These are phyloP conservation scores for Ascochyta fabae DNA, from an alignment of 2,329 filamentous ascomycete species.

Conservation along the genomic window DNA sequence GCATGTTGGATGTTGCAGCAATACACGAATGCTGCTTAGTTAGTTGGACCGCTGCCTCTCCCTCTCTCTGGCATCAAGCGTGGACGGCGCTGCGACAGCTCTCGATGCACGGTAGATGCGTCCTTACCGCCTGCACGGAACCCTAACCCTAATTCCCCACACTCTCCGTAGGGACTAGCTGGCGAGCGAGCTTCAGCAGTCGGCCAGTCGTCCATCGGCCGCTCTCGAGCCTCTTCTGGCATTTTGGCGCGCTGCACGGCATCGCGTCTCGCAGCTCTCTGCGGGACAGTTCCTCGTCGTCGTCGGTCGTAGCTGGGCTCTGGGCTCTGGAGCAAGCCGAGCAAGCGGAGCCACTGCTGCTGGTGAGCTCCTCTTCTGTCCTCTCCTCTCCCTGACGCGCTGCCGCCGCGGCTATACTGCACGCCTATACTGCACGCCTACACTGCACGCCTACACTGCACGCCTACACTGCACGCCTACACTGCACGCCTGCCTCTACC, in stretches of 20 bases:
- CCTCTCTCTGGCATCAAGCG: neutral
- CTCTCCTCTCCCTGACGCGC: slow-evolving; percentile 7
- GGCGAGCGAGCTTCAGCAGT: slow-evolving; percentile 15
- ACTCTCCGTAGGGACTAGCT: slow-evolving; percentile 11
- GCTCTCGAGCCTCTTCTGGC: slow-evolving; percentile 1
- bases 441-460: too few species aligned
- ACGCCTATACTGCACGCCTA: neutral
- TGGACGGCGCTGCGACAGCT: neutral
- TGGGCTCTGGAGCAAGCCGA: neutral
- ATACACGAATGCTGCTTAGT: neutral
- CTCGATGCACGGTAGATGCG: neutral
- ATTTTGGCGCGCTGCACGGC: slow-evolving; percentile 6
- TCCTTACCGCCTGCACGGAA: slow-evolving; percentile 3
- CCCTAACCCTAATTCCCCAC: slow-evolving; percentile 22
- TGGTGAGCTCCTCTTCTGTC: too few species aligned
- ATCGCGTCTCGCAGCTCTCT: slow-evolving; percentile 10
- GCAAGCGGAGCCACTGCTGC: neutral
- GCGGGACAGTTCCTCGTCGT: neutral
- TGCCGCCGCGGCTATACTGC: slow-evolving; percentile 1
- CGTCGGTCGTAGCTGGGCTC: neutral
- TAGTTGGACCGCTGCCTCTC: neutral
- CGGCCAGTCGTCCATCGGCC: neutral
- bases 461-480: too few species aligned
- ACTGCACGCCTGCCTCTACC: neutral
- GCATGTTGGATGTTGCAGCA: neutral